phyloP scores from a whole-genome alignment of 2,329 filamentous ascomycete species.

The Keithomyces neogunnii region DNA sequence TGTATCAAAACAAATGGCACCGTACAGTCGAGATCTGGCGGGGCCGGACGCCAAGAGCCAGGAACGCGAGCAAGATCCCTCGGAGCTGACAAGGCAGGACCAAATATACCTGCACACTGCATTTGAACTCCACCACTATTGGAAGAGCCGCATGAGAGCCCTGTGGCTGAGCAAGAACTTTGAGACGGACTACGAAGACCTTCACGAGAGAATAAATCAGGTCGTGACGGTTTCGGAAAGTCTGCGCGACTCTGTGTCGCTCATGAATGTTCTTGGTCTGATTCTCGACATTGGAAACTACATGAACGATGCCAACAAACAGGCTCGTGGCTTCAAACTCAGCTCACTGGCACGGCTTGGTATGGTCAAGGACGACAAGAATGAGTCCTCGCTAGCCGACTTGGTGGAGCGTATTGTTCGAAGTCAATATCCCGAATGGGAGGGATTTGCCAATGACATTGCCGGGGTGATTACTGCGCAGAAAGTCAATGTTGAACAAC shows the following conservation, averaged over 20 bases:
- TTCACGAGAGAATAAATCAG: constrained; percentile 74
- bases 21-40: constrained; percentile 95
- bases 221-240: constrained; percentile 86
- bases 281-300: constrained; percentile 99
- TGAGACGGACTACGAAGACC: constrained; percentile 85
- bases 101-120: constrained; percentile 92
- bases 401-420: constrained; percentile 93
- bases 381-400: constrained; percentile 91
- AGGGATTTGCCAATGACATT: constrained; percentile 81
- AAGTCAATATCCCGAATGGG: constrained; percentile 94
- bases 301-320: constrained; percentile 99
- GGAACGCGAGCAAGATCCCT: constrained; percentile 74
- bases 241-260: constrained; percentile 77
- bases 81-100: constrained; percentile 85
- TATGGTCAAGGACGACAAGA: constrained; percentile 99
- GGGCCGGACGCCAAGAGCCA: constrained; percentile 73
- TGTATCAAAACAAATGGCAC: constrained; percentile 80
- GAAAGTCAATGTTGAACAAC: constrained; percentile 91
- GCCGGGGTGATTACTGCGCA: constrained; percentile 66
- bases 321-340: constrained; percentile 95
- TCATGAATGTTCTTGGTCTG: constrained; percentile 93
- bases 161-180: constrained; percentile 75
- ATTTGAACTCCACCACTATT: constrained; percentile 93
- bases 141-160: constrained; percentile 95
- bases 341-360: constrained; percentile 85